Evolutionary conservation across 768 basidiomycete genomes (phyloP).

Genomic region (Mycena amicta): DNA sequence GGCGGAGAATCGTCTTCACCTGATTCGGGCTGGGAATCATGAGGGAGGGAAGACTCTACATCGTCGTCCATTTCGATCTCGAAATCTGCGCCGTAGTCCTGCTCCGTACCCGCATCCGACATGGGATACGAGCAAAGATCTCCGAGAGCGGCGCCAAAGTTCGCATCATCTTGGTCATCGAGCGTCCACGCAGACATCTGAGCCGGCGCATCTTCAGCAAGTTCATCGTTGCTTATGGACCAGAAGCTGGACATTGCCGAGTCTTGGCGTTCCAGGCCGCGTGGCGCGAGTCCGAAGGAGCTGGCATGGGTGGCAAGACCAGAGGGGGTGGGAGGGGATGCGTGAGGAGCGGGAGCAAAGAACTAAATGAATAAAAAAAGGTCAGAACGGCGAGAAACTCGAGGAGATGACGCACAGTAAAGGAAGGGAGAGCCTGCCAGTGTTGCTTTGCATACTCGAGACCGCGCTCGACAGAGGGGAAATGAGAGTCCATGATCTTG

Average conservation of each 20-base stretch:
- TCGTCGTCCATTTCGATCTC: not conserved
- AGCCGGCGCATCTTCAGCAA: not conserved
- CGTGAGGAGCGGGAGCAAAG: not conserved
- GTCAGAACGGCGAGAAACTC: not conserved
- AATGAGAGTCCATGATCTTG: not conserved
- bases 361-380: not conserved
- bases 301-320: not conserved
- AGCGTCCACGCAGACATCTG: not conserved
- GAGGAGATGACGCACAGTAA: not conserved
- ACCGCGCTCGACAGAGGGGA: not conserved
- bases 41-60: not conserved
- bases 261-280: not conserved
- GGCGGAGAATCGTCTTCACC: not conserved
- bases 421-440: not conserved
- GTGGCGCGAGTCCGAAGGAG: not conserved
- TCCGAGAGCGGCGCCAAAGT: not conserved
- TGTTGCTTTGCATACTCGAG: not conserved
- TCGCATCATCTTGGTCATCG: not conserved
- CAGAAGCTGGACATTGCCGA: not conserved
- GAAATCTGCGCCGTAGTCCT: not conserved
- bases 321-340: slow-evolving; percentile 1
- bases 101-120: not conserved
- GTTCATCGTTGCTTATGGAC: not conserved
- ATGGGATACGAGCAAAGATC: not conserved
- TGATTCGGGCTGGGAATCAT: not conserved